phyloP scores from a whole-genome alignment of 805 yeast genomes.

The Kazachstania africana region DNA sequence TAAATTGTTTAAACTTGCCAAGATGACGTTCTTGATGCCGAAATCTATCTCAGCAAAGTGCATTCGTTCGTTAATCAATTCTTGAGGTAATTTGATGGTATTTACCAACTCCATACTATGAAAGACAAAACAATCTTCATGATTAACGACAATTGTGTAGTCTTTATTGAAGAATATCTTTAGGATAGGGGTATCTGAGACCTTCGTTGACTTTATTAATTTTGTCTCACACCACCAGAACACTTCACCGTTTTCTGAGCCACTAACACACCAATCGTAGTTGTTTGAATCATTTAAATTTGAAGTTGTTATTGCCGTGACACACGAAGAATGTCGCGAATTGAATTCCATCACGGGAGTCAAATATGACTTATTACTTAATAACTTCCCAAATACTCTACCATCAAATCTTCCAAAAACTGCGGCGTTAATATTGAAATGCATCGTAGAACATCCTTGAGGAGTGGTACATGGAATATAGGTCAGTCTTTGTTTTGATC shows the following conservation, averaged over 20 bases:
- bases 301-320: conserved; percentile 23
- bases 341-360: conserved; percentile 24
- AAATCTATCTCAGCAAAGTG: conserved; percentile 23
- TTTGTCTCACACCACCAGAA: conserved; percentile 27
- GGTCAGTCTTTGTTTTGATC: conserved; percentile 18
- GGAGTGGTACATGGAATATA: conserved; percentile 29
- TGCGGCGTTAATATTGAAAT: conserved; percentile 24
- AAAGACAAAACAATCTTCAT: conserved; percentile 15
- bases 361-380: conserved; percentile 24
- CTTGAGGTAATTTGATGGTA: conserved; percentile 9
- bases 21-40: conserved; percentile 18
- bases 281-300: conserved; percentile 12
- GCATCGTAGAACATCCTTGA: conserved; percentile 27
- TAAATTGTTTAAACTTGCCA: conserved; percentile 12
- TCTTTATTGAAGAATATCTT: conserved; percentile 14
- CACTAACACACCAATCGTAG: conserved; percentile 22
- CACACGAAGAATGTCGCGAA: conserved; percentile 18
- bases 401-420: conserved; percentile 29
- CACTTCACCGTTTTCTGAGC: conserved; percentile 23
- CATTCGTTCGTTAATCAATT: conserved; percentile 1
- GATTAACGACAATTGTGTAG: conserved; percentile 17
- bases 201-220: conserved; percentile 6
- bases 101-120: conserved; percentile 13
- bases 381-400: conserved; percentile 23
- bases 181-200: conserved; percentile 15